phyloP scores from a whole-genome alignment of 2,329 filamentous ascomycete species.

The Aspergillus thermomutatus region DNA sequence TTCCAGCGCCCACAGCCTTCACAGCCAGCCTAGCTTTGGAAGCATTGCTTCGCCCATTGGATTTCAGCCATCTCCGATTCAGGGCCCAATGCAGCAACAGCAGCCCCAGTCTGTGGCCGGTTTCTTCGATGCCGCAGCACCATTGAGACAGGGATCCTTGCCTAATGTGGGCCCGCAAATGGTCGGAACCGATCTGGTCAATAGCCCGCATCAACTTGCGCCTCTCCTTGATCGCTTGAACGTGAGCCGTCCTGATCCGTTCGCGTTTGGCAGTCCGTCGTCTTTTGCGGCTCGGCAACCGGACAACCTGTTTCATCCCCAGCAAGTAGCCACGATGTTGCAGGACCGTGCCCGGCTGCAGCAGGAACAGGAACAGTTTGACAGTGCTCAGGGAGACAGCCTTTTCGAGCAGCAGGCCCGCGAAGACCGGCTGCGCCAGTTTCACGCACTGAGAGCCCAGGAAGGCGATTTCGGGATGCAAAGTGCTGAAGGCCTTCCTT shows the following conservation, averaged over 20 bases:
- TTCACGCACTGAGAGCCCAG: conserved; percentile 73
- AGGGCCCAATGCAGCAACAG: conserved; percentile 55
- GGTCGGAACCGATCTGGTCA: conserved; percentile 47
- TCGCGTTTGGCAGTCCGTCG: conserved; percentile 47
- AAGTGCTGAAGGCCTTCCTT: conserved; percentile 40
- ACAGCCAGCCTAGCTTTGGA: conserved; percentile 94
- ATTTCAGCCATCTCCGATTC: conserved; percentile 60
- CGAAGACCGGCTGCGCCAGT: conserved; percentile 74
- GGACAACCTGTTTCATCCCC: conserved; percentile 48
- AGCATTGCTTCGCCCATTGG: conserved; percentile 86
- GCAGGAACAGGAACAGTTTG: conserved; percentile 59
- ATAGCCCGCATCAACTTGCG: conserved; percentile 70
- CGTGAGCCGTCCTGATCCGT: conserved; percentile 50
- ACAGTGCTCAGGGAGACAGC: conserved; percentile 40
- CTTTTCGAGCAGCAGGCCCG: conserved; percentile 51
- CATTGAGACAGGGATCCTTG: conserved; percentile 43
- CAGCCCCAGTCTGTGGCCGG: conserved; percentile 55
- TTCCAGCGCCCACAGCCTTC: conserved; percentile 89
- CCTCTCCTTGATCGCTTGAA: conserved; percentile 64
- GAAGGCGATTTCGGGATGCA: conserved; percentile 53
- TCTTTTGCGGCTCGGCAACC: conserved; percentile 46
- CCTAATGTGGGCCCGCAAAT: conserved; percentile 36
- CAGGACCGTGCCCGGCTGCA: conserved; percentile 59
- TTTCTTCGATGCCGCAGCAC: conserved; percentile 62
- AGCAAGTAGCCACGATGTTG: conserved; percentile 59